phyloP scores from a whole-genome alignment of 805 yeast genomes.

The Kazachstania viticola region DNA sequence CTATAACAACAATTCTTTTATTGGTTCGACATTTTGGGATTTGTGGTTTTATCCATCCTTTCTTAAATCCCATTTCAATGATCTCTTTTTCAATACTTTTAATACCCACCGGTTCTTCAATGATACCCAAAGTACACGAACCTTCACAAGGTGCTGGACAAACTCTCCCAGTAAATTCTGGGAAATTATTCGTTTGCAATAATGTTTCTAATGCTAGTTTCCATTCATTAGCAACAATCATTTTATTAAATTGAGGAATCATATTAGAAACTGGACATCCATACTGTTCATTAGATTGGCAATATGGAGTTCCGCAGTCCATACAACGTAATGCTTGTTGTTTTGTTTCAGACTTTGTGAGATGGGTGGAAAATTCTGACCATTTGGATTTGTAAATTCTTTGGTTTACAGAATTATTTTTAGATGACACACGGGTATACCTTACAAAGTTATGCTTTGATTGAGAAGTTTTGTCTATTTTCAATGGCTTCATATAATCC shows the following conservation, averaged over 20 bases:
- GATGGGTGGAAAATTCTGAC: conserved; percentile 61
- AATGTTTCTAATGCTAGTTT: conserved; percentile 82
- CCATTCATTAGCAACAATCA: conserved; percentile 93
- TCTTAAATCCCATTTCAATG: too few species aligned
- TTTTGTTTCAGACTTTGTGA: conserved; percentile 76
- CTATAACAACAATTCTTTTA: too few species aligned
- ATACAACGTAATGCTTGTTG: conserved; percentile 95
- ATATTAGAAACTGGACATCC: conserved; percentile 97
- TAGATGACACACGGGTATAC: too few species aligned
- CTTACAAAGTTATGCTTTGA: too few species aligned
- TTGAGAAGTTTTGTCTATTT: too few species aligned
- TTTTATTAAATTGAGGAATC: conserved; percentile 96
- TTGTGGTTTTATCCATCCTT: too few species aligned
- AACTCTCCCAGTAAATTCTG: conserved; percentile 94
- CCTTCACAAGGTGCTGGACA: conserved; percentile 99
- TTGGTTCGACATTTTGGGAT: too few species aligned
- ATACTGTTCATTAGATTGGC: conserved; percentile 72
- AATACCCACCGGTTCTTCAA: too few species aligned
- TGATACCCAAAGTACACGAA: conserved; percentile 87
- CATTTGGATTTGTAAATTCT: too few species aligned
- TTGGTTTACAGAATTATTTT: too few species aligned
- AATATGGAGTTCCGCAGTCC: conserved; percentile 99
- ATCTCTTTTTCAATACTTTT: too few species aligned
- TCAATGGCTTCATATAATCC: too few species aligned
- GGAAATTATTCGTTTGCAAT: conserved; percentile 95